Conservation (phyloP, 441 rosid genomes). For the Arabidopsis hybrid region DNA sequence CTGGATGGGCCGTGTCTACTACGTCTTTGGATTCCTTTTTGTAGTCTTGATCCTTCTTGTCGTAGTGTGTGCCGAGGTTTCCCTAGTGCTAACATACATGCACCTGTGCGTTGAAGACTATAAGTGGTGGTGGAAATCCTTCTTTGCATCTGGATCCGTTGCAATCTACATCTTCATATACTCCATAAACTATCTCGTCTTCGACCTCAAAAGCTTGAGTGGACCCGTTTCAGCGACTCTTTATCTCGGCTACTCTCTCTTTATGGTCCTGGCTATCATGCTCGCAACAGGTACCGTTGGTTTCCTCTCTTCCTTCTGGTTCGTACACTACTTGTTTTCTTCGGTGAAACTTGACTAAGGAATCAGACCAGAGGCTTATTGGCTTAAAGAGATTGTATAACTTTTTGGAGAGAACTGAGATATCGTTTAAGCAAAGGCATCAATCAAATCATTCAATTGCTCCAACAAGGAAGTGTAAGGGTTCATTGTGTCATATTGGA, state of each 20-base stretch:
- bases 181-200: constrained; percentile 76
- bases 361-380: constrained; percentile 10
- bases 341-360: constrained; percentile 83
- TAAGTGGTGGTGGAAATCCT: constrained; percentile 96
- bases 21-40: constrained; percentile 75
- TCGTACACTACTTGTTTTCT: constrained; percentile 86
- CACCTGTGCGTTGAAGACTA: constrained; percentile 88
- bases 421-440: constrained; percentile 14
- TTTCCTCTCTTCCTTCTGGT: constrained; percentile 90
- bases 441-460: constrained; percentile 17
- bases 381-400: not conserved
- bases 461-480: constrained; percentile 30
- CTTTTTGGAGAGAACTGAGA: constrained; percentile 13
- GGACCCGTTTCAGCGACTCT: constrained; percentile 84
- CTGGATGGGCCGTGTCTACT: constrained; percentile 86
- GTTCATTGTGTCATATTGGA: constrained; percentile 24
- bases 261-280: constrained; percentile 86
- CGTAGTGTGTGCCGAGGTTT: constrained; percentile 84
- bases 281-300: constrained; percentile 83
- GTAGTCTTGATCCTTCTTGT: constrained; percentile 74
- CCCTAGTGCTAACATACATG: constrained; percentile 80
- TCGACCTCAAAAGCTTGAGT: constrained; percentile 79
- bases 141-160: constrained; percentile 87
- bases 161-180: constrained; percentile 81
- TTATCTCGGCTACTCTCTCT: constrained; percentile 75